These are phyloP conservation scores for Fusarium circinatum DNA, from an alignment of 2,329 filamentous ascomycete genomes.

Conservation along the genomic window DNA sequence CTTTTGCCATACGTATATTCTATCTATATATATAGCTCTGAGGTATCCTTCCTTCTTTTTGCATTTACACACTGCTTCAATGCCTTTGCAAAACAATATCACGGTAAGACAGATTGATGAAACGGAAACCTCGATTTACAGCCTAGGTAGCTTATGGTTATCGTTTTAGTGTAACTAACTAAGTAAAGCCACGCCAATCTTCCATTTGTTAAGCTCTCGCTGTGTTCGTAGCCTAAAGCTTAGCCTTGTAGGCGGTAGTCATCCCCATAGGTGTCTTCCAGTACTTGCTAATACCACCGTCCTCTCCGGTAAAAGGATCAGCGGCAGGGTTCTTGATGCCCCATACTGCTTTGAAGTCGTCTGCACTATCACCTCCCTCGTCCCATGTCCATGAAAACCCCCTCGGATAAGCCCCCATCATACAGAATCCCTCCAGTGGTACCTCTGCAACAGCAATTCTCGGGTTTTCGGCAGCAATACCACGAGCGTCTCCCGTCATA, in stretches of 20 bases:
- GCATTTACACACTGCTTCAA: fast-evolving
- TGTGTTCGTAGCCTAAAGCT: not conserved
- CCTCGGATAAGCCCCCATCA: conserved; percentile 14
- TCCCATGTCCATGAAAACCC: conserved; percentile 21
- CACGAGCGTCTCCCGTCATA: conserved; percentile 12
- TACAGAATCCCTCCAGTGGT: conserved; percentile 9
- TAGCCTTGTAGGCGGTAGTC: fast-evolving
- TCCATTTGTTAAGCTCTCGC: fast-evolving
- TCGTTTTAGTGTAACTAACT: fast-evolving
- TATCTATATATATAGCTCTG: fast-evolving
- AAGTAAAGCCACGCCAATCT: too few relatives aligned
- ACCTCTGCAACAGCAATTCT: not conserved
- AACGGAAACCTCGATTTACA: fast-evolving
- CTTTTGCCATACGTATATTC: conserved; percentile 22
- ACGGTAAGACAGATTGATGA: fast-evolving
- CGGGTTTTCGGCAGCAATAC: not conserved
- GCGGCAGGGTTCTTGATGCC: not conserved
- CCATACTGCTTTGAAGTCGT: conserved; percentile 10
- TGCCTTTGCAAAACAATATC: fast-evolving
- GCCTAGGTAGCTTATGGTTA: too few relatives aligned
- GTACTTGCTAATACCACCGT: not conserved
- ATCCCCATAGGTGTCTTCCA: not conserved
- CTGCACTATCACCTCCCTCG: conserved; percentile 8
- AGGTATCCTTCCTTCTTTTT: not conserved
- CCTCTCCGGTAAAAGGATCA: conserved; percentile 2